Evolutionary conservation across 495 filamentous ascomycete genomes (phyloP).

Genomic region (Massariosphaeria phaeospora): DNA sequence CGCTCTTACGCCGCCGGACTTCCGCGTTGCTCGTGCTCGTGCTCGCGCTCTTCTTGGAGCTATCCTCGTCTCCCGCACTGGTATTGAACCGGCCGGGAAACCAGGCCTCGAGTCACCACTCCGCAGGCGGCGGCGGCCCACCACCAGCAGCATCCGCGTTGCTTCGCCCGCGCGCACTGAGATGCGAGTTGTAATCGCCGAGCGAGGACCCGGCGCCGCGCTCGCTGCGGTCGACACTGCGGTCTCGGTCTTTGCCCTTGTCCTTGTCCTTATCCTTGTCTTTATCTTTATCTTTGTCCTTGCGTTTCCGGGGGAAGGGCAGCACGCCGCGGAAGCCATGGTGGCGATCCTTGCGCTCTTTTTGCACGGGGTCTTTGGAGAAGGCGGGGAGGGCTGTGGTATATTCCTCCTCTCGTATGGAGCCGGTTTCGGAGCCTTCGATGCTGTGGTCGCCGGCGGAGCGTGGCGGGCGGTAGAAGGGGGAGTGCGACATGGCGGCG

Average conservation of each 20-base stretch:
- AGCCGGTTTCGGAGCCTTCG: conserved; percentile 20
- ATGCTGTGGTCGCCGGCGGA: conserved; percentile 20
- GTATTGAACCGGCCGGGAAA: too few species aligned
- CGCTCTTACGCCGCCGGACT: too few species aligned
- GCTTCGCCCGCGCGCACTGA: not conserved
- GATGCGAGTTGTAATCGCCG: conserved; percentile 1
- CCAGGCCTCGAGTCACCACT: conserved; percentile 25
- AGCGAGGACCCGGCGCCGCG: not conserved
- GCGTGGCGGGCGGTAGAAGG: conserved; percentile 7
- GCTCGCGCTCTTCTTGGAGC: too few species aligned
- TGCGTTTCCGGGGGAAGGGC: conserved; percentile 20
- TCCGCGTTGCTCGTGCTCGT: too few species aligned
- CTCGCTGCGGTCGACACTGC: not conserved
- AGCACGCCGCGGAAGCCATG: conserved; percentile 30
- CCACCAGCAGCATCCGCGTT: not conserved
- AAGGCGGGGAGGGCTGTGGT: conserved; percentile 31
- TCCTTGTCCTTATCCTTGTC: conserved; percentile 19
- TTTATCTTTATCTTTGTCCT: conserved; percentile 20
- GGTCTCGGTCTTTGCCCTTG: conserved; percentile 21
- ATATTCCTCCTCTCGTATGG: conserved; percentile 16
- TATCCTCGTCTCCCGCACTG: too few species aligned
- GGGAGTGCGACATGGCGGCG: too few species aligned
- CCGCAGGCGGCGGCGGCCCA: too few species aligned
- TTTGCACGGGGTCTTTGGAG: conserved; percentile 17
- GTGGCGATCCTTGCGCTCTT: conserved; percentile 22